Conservation (phyloP, 2,329 filamentous ascomycete species). For the Beauveria scarabaeidicola region DNA sequence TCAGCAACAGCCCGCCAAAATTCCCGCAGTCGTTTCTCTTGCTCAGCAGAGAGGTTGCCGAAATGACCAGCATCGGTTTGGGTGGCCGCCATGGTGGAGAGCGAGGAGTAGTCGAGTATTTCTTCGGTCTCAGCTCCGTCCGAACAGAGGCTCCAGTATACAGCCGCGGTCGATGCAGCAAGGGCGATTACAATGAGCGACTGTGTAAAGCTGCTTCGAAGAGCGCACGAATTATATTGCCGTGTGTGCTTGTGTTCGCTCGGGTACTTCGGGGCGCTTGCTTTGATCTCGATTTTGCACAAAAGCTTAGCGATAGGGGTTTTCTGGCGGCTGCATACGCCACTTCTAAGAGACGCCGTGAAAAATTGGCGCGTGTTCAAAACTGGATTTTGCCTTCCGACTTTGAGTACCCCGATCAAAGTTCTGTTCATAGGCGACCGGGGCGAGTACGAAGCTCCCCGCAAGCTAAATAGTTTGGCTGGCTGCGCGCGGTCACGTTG, state of each 20-base stretch:
- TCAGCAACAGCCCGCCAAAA: conserved; percentile 73
- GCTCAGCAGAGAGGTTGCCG: conserved; percentile 79
- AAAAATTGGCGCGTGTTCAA: background rate
- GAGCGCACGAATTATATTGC: background rate
- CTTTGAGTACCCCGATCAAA: background rate
- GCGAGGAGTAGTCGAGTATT: background rate
- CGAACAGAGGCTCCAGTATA: background rate
- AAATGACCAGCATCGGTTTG: conserved; percentile 60
- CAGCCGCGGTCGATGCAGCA: background rate
- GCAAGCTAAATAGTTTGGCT: background rate
- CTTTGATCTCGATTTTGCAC: background rate
- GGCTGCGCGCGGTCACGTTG: background rate
- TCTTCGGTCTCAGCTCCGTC: background rate
- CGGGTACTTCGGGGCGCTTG: background rate
- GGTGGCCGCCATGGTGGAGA: conserved; percentile 28
- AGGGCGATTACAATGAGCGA: background rate
- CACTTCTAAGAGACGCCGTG: background rate
- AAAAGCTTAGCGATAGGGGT: background rate
- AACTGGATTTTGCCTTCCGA: background rate
- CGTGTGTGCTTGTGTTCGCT: background rate
- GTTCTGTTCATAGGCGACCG: conserved; percentile 1
- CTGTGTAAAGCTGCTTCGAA: conserved; percentile 2
- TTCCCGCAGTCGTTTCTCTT: conserved; percentile 81
- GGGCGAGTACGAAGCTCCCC: background rate
- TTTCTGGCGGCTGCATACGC: background rate